Evolutionary conservation across 2,329 filamentous ascomycete species (phyloP).

Genomic region (Fusarium brachygibbosum): DNA sequence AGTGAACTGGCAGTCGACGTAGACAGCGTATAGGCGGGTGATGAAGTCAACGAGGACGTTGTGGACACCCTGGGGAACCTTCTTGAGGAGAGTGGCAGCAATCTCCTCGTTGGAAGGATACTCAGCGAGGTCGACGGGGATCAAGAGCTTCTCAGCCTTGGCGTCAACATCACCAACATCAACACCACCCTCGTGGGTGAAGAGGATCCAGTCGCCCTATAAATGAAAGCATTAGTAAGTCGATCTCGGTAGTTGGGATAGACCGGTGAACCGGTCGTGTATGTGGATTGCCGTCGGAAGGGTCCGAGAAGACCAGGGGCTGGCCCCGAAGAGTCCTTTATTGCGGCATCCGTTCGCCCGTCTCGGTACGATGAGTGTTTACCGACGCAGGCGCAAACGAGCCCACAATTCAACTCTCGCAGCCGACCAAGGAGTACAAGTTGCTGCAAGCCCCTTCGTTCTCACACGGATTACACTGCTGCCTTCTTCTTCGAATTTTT

Average conservation of each 20-base stretch:
- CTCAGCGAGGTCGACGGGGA: slow-evolving; percentile 93
- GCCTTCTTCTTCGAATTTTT: background rate
- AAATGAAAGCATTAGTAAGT: slow-evolving; percentile 43
- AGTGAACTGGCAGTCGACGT: slow-evolving; percentile 99
- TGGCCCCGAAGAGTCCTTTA: slow-evolving; percentile 45
- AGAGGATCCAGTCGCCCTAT: slow-evolving; percentile 99
- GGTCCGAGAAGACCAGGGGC: slow-evolving; percentile 37
- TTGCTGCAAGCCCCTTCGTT: slow-evolving; percentile 27
- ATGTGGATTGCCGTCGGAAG: slow-evolving; percentile 30
- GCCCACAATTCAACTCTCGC: slow-evolving; percentile 44
- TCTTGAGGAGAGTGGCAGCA: slow-evolving; percentile 84
- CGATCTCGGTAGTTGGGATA: slow-evolving; percentile 9
- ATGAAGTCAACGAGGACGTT: slow-evolving; percentile 99
- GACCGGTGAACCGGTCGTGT: slow-evolving; percentile 13
- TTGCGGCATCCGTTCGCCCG: slow-evolving; percentile 59
- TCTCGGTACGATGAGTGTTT: slow-evolving; percentile 47
- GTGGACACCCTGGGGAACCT: slow-evolving; percentile 95
- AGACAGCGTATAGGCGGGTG: slow-evolving; percentile 96
- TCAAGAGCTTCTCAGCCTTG: slow-evolving; percentile 98
- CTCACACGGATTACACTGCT: slow-evolving; percentile 20
- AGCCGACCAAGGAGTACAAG: slow-evolving; percentile 43
- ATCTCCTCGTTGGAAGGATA: slow-evolving; percentile 98
- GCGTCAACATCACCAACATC: slow-evolving; percentile 99
- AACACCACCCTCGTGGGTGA: slow-evolving; percentile 99
- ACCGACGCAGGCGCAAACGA: slow-evolving; percentile 44